A percentile compares a stretch with the other conserved stretches of the same genome.
Evolutionary conservation across 139 green algal species (phyloP).

Genomic region (Tetraselmis striata): DNA sequence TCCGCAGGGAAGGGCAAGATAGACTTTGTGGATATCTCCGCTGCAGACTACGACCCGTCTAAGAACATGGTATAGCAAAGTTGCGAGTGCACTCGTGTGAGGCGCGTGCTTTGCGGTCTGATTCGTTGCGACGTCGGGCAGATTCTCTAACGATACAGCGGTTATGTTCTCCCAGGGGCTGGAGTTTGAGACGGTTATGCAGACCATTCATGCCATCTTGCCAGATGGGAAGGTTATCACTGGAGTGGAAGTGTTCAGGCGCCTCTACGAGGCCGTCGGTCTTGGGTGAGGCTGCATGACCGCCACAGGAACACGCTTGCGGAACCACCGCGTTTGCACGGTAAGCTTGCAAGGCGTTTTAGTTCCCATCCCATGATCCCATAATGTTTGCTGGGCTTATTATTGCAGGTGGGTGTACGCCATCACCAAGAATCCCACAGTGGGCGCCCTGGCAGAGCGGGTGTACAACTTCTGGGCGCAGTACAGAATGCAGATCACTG

Average conservation of each 20-base stretch:
- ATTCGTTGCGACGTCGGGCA: neutral
- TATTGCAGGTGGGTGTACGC: constrained; percentile 31
- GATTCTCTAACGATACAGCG: neutral
- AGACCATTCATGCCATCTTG: constrained; percentile 33
- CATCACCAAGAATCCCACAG: constrained; percentile 24
- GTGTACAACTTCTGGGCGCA: constrained; percentile 44
- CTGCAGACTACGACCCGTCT: neutral
- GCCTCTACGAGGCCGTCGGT: constrained; percentile 35
- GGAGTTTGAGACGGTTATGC: neutral
- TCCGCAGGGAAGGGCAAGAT: constrained; percentile 15
- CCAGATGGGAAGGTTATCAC: constrained; percentile 28
- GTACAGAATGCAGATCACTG: constrained; percentile 34
- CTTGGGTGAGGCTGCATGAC: constrained; percentile 13
- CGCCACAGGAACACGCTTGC: neutral
- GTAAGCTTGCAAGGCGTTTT: neutral
- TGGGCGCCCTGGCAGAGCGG: constrained; percentile 17
- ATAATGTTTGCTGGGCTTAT: no score
- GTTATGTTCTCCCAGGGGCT: constrained; percentile 23
- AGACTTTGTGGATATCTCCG: constrained; percentile 37
- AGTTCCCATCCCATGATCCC: no score
- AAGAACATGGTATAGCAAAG: neutral
- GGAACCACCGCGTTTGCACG: neutral
- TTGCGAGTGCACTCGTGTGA: no score
- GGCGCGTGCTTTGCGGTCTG: neutral
- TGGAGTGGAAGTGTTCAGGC: constrained; percentile 28